Percentiles rank a stretch among this genome's conserved stretches.
Conservation (phyloP, 306 rosid species). For the Prunus mongolica region DNA sequence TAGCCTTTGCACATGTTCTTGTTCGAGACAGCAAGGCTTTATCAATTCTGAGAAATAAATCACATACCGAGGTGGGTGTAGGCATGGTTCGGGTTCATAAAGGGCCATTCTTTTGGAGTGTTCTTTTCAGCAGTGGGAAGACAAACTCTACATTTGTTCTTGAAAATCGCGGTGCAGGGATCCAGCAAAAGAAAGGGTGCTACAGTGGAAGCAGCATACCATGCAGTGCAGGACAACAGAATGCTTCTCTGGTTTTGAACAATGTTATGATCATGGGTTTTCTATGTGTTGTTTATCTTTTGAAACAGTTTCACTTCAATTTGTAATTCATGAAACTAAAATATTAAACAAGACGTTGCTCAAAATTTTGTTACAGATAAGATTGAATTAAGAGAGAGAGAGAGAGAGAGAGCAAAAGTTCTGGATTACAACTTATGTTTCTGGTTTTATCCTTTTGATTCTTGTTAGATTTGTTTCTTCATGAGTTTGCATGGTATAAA, state of each 20-base stretch:
- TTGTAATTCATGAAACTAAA: conserved; percentile 9
- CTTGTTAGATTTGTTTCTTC: not conserved
- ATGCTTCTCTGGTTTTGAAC: conserved; percentile 19
- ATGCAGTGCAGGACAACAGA: conserved; percentile 51
- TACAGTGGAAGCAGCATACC: conserved; percentile 71
- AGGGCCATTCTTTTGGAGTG: conserved; percentile 80
- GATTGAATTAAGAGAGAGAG: not conserved
- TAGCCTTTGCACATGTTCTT: conserved; percentile 54
- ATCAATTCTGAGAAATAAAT: conserved; percentile 56
- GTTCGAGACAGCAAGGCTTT: conserved; percentile 42
- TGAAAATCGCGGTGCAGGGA: conserved; percentile 71
- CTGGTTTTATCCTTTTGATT: not conserved
- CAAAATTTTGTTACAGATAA: conserved; percentile 4
- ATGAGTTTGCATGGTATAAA: not conserved
- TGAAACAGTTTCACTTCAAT: conserved; percentile 24
- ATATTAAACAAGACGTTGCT: conserved; percentile 14
- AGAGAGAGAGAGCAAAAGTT: not conserved
- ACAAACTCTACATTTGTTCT: conserved; percentile 75
- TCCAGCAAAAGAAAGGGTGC: conserved; percentile 77
- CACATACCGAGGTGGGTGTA: conserved; percentile 78
- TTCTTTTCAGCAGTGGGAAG: conserved; percentile 67
- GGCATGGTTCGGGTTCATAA: conserved; percentile 70
- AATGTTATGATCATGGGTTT: conserved; percentile 12
- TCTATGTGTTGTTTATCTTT: conserved; percentile 27
- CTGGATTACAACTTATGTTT: not conserved